A percentile compares a stretch with the other conserved stretches of the same genome.
Evolutionary conservation across 768 basidiomycete genomes (phyloP).

Genomic region (Trametes sanguinea): DNA sequence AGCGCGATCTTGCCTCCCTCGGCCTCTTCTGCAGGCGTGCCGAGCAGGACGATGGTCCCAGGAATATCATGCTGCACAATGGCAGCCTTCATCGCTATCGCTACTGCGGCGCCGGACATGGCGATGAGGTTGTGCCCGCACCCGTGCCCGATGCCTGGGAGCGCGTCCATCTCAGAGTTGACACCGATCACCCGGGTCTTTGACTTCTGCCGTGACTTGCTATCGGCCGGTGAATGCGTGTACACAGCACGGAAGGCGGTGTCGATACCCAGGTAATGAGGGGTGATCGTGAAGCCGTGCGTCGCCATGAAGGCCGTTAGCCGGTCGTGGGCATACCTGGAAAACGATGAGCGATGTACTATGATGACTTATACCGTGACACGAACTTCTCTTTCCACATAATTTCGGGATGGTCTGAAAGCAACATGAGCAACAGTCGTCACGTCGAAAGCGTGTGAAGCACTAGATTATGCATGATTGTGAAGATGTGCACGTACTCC

Average conservation of each 20-base stretch:
- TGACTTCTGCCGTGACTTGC: background rate
- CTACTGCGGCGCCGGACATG: slow-evolving; percentile 71
- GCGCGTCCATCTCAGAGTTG: slow-evolving; percentile 76
- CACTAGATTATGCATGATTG: background rate
- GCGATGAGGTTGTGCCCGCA: slow-evolving; percentile 89
- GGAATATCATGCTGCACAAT: slow-evolving; percentile 60
- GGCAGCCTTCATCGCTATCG: slow-evolving; percentile 71
- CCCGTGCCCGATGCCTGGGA: slow-evolving; percentile 59
- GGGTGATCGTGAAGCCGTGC: slow-evolving; percentile 71
- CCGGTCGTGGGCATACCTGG: slow-evolving; percentile 71
- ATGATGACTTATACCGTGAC: slow-evolving; percentile 39
- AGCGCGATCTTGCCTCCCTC: slow-evolving; percentile 79
- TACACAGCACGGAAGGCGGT: slow-evolving; percentile 83
- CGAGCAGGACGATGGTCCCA: slow-evolving; percentile 72
- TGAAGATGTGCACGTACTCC: slow-evolving; percentile 47
- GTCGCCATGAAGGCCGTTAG: slow-evolving; percentile 66
- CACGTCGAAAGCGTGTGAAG: background rate
- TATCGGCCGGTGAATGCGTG: slow-evolving; percentile 54
- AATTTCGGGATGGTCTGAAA: slow-evolving; percentile 24
- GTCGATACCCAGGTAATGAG: slow-evolving; percentile 65
- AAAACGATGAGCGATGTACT: slow-evolving; percentile 11
- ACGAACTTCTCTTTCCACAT: slow-evolving; percentile 20
- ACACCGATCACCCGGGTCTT: slow-evolving; percentile 61
- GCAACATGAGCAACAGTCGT: background rate
- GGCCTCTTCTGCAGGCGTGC: slow-evolving; percentile 81